These are phyloP conservation scores for Hyphopichia fennica DNA, from an alignment of 1,139 yeast species.

Conservation along the genomic window DNA sequence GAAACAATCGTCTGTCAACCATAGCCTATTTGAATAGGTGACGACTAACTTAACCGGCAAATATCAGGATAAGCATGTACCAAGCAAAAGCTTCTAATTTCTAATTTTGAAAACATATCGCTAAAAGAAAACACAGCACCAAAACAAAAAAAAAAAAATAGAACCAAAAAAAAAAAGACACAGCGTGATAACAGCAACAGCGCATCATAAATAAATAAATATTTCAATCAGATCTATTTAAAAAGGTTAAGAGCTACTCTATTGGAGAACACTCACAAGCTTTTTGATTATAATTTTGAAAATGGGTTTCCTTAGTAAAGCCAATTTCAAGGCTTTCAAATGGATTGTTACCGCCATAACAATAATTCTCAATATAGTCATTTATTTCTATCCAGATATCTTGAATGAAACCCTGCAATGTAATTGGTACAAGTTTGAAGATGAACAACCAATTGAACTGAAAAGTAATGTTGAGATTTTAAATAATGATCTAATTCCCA, in stretches of 20 bases:
- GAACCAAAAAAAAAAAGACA: neutral
- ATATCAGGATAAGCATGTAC: too few species aligned
- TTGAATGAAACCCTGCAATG: slow-evolving; percentile 48
- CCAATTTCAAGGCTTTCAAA: slow-evolving; percentile 10
- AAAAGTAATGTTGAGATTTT: slow-evolving; percentile 15
- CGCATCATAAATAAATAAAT: neutral
- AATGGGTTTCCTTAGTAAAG: neutral
- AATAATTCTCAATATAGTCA: slow-evolving; percentile 51
- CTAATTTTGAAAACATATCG: too few species aligned
- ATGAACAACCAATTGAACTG: slow-evolving; percentile 10
- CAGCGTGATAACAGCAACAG: neutral
- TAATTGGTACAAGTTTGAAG: slow-evolving; percentile 51
- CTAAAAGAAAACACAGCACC: too few species aligned
- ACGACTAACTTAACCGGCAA: too few species aligned
- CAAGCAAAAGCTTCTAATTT: too few species aligned
- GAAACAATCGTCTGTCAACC: too few species aligned
- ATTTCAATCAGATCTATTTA: too few species aligned
- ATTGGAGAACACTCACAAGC: too few species aligned
- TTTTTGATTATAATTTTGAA: too few species aligned
- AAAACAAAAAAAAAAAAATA: too few species aligned
- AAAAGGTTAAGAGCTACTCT: too few species aligned
- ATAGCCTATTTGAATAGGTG: too few species aligned
- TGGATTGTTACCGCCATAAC: slow-evolving; percentile 38
- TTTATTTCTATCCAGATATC: slow-evolving; percentile 74
- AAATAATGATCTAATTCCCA: neutral